Percentiles rank a stretch among this genome's conserved stretches.
Conservation (phyloP, 306 rosid species). For the Begonia fuchsioides region DNA sequence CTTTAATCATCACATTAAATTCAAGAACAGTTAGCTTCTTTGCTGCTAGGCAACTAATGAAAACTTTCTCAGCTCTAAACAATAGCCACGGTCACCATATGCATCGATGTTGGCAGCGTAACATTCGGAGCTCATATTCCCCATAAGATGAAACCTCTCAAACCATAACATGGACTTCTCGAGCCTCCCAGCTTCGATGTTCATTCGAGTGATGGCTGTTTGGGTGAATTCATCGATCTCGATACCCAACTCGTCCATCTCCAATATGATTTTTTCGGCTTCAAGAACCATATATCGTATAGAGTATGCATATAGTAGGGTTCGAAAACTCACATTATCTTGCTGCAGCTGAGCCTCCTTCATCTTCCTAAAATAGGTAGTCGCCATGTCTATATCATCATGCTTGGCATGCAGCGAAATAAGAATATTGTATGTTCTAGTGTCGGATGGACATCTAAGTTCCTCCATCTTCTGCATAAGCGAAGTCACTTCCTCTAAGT, state of each 20-base stretch:
- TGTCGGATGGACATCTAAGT: conserved; percentile 42
- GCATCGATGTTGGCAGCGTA: conserved; percentile 75
- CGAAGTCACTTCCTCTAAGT: conserved; percentile 29
- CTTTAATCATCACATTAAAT: conserved; percentile 88
- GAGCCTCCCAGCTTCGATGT: conserved; percentile 42
- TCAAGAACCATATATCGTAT: conserved; percentile 47
- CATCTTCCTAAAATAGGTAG: conserved; percentile 40
- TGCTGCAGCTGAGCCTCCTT: conserved; percentile 44
- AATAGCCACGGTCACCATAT: conserved; percentile 50
- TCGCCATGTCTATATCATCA: conserved; percentile 38
- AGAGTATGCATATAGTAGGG: conserved; percentile 56
- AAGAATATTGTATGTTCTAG: conserved; percentile 64
- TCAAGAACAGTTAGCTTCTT: conserved; percentile 46
- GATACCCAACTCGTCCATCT: conserved; percentile 52
- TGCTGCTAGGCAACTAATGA: conserved; percentile 44
- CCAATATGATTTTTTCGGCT: conserved; percentile 45
- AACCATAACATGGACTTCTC: conserved; percentile 71
- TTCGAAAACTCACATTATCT: conserved; percentile 57
- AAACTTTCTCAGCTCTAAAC: conserved; percentile 61
- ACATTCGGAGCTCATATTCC: conserved; percentile 49
- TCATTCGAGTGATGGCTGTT: conserved; percentile 67
- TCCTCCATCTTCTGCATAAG: conserved; percentile 61
- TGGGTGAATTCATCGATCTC: conserved; percentile 72
- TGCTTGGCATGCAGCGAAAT: conserved; percentile 41
- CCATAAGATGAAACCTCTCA: conserved; percentile 42